A percentile compares a stretch with the other conserved stretches of the same genome.
These are phyloP conservation scores for Aspergillus ostianus DNA, from an alignment of 495 filamentous ascomycete genomes.

Conservation along the genomic window DNA sequence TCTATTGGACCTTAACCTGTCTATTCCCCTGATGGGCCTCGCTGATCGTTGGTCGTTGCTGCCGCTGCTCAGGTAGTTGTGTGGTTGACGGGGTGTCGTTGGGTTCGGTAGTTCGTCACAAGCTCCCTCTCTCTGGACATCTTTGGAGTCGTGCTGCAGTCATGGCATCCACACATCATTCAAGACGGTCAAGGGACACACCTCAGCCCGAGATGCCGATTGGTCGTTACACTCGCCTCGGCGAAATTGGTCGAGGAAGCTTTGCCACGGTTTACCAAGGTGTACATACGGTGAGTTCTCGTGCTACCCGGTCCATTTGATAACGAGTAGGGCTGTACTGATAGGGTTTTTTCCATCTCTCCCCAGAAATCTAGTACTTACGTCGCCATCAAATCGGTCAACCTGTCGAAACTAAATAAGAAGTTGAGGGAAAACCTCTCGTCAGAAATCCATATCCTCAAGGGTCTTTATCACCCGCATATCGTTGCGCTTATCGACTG, in stretches of 20 bases:
- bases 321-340: background rate
- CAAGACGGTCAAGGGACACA: constrained; percentile 45
- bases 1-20: constrained; percentile 8
- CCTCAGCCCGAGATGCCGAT: constrained; percentile 60
- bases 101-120: constrained; percentile 10
- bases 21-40: constrained; percentile 40
- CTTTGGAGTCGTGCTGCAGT: constrained; percentile 20
- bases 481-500: constrained; percentile 96
- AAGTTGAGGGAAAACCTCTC: constrained; percentile 96
- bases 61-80: constrained; percentile 41
- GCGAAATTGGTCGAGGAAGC: constrained; percentile 91
- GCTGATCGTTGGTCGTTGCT: constrained; percentile 20
- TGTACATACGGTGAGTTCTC: constrained; percentile 69
- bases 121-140: constrained; percentile 8
- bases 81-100: constrained; percentile 36
- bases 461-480: constrained; percentile 88
- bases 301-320: background rate
- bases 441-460: constrained; percentile 91
- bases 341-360: background rate
- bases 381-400: constrained; percentile 97
- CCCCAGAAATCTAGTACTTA: constrained; percentile 57
- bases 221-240: constrained; percentile 72
- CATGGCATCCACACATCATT: constrained; percentile 39
- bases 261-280: constrained; percentile 93
- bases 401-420: constrained; percentile 82